Evolutionary conservation across 108 stramenopile species (phyloP), one percentile per base, ranked within the genome.

Genomic region (Skeletonema costatum): DNA sequence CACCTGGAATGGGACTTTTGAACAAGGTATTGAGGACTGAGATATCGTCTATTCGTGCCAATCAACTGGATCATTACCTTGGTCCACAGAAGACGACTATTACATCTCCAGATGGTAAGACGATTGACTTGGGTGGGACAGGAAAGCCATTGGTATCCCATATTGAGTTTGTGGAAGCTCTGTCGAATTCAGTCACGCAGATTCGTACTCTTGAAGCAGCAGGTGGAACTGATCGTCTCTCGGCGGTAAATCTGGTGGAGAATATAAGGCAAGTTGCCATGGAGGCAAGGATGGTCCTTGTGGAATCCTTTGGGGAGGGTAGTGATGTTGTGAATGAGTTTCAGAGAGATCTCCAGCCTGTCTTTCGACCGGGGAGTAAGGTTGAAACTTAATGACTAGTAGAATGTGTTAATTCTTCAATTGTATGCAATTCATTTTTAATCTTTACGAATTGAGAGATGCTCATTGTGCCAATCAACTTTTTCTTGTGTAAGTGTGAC

Each of bases 21-120:
- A 95, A 92, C 77, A 95, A 95, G 63, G 69, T 95, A 9, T 68
- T 95, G 38, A 82, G 94, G 14, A 92, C 91, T 4, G 90, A 91
- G 35, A 73, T 82, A 17, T 68, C 78, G n/a, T 86, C 88, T 11
- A 95, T 95, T 75, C 91, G 94, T 4, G 29, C 75, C 25, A 95
- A 95, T 75, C 90, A 92, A 51, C 70, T 92, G 9, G 46, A 86
- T 10, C 87, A 95, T 63, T 95, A 95, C 61, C 60, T 95, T 25
- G 88, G 89, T 41, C 90, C 92, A 8, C 88, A 89, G 62, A 75
- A 60, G 12, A 90, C 89, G 30, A 75, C 74, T 14, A 91, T 95
- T 48, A 88, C 76, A 12, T 77, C 87, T 16, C 94, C 94, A 1
- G 92, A 92, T 71, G 94, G 94, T 2, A 87, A 87, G 66, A 82